A percentile compares a stretch with the other conserved stretches of the same genome.
These are phyloP conservation scores for Verticillium klebahnii DNA, from an alignment of 2,329 filamentous ascomycete species.

Conservation along the genomic window DNA sequence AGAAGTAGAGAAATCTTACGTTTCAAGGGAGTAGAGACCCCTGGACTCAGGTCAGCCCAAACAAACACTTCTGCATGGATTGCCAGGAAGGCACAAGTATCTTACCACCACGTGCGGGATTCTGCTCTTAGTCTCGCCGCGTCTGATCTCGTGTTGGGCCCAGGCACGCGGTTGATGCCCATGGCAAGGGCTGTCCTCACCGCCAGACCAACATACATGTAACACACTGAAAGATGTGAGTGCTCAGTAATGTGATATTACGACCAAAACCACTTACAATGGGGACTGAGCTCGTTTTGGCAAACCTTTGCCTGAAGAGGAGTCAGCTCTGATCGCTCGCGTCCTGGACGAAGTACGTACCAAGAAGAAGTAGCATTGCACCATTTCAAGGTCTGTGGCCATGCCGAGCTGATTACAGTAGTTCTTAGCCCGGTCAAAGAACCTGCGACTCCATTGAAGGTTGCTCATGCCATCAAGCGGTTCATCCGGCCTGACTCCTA, in stretches of 20 bases:
- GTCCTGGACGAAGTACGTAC: conserved; percentile 16
- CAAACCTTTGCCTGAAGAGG: conserved; percentile 33
- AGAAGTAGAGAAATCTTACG: conserved; percentile 20
- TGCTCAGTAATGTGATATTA: not conserved
- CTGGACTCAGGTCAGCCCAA: conserved; percentile 13
- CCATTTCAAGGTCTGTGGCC: conserved; percentile 40
- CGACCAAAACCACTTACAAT: conserved; percentile 24
- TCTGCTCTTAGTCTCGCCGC: conserved; percentile 28
- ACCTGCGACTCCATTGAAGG: conserved; percentile 39
- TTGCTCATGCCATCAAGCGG: conserved; percentile 36
- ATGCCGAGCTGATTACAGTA: conserved; percentile 33
- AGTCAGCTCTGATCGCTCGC: not conserved
- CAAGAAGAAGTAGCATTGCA: conserved; percentile 42
- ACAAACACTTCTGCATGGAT: too few relatives aligned
- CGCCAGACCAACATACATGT: conserved; percentile 43
- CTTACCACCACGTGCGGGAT: conserved; percentile 41
- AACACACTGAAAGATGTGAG: conserved; percentile 25
- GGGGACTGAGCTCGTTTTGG: conserved; percentile 43
- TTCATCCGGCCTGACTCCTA: conserved; percentile 37
- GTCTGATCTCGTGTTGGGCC: conserved; percentile 22
- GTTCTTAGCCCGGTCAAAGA: conserved; percentile 36
- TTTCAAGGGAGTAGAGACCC: conserved; percentile 39
- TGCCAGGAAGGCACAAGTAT: not conserved
- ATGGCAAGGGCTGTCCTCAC: conserved; percentile 41
- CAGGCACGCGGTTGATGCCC: conserved; percentile 39